Evolutionary conservation across 805 yeast species (phyloP).

Genomic region (Saccharomycopsis capsularis): DNA sequence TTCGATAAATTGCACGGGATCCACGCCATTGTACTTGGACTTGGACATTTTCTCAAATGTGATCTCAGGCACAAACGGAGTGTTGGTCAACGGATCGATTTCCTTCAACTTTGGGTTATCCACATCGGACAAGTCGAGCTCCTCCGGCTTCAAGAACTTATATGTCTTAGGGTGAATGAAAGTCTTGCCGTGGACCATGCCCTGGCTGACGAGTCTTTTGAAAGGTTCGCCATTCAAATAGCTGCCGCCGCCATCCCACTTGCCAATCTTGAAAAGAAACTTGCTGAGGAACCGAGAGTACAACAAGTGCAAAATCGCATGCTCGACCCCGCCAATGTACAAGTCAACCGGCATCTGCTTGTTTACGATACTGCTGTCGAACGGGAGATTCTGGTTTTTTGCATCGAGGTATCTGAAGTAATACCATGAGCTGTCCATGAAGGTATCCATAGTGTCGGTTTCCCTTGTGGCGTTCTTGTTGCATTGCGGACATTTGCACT

Average conservation of each 20-base stretch:
- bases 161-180: constrained; percentile 65
- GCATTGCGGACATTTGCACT: constrained; percentile 79
- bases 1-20: constrained; percentile 69
- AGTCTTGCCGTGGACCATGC: constrained; percentile 96
- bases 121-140: constrained; percentile 42
- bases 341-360: constrained; percentile 74
- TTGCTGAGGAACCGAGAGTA: constrained; percentile 84
- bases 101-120: constrained; percentile 16
- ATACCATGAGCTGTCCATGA: constrained; percentile 98
- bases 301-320: constrained; percentile 85
- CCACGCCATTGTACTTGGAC: constrained; percentile 91
- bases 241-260: constrained; percentile 59
- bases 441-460: constrained; percentile 98
- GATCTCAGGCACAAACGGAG: constrained; percentile 46
- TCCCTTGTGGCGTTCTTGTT: constrained; percentile 66
- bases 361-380: constrained; percentile 43
- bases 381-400: constrained; percentile 48
- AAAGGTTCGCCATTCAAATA: constrained; percentile 74
- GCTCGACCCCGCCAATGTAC: constrained; percentile 94
- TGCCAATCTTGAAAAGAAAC: constrained; percentile 58
- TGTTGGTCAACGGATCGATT: constrained; percentile 38
- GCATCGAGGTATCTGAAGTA: constrained; percentile 79
- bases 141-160: constrained; percentile 71
- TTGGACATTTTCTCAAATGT: constrained; percentile 93
- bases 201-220: constrained; percentile 76